Conservation (phyloP, 306 rosid genomes). For the barrel medic (Medicago truncatula) region DNA sequence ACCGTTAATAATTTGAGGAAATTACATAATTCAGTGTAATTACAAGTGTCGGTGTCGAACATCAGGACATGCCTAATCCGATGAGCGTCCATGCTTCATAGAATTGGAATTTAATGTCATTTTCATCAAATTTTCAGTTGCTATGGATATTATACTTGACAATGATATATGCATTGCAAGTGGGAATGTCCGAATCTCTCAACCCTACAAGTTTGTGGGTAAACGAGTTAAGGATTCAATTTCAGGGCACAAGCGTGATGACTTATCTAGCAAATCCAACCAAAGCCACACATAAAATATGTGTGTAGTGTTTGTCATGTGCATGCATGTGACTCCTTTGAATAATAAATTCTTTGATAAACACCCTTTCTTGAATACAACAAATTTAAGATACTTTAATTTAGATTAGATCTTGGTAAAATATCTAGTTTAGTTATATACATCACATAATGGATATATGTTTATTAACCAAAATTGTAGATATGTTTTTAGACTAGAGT, state of each 20-base stretch:
- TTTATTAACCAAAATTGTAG: background rate
- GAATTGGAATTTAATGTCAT: background rate
- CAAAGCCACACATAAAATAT: slow-evolving; percentile 36
- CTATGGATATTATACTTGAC: background rate
- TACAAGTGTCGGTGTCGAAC: no score
- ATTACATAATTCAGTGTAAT: no score
- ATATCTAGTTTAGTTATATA: background rate
- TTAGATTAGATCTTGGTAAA: background rate
- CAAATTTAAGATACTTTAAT: background rate
- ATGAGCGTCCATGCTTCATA: no score
- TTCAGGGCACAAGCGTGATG: slow-evolving; percentile 35
- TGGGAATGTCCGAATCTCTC: slow-evolving; percentile 18
- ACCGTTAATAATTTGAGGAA: no score
- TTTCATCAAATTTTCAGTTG: background rate
- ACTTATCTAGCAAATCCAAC: slow-evolving; percentile 44
- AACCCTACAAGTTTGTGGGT: slow-evolving; percentile 9
- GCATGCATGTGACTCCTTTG: slow-evolving; percentile 42
- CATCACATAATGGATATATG: background rate
- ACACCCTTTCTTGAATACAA: background rate
- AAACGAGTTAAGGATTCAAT: background rate
- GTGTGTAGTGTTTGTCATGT: slow-evolving; percentile 20
- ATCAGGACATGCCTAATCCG: no score
- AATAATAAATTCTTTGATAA: background rate
- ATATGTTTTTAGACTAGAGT: background rate
- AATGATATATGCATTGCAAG: slow-evolving; percentile 22